phyloP scores from a whole-genome alignment of 306 rosid genomes.

The Coriaria nepalensis region DNA sequence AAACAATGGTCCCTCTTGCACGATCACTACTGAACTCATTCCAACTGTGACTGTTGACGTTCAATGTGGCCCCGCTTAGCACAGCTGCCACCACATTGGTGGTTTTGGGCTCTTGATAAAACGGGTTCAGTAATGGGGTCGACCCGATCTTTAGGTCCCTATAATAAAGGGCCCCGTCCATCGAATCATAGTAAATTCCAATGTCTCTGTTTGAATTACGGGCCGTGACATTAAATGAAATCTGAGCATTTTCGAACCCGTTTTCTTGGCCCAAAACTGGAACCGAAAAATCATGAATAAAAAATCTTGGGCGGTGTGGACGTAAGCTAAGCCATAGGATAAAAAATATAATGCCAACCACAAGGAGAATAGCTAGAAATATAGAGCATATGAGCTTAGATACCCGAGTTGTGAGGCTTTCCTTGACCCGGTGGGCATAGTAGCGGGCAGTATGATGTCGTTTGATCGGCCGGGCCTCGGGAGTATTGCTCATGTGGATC shows the following conservation, averaged over 20 bases:
- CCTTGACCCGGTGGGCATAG: conserved; percentile 60
- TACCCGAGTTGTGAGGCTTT: conserved; percentile 62
- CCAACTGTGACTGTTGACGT: conserved; percentile 42
- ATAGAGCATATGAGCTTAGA: conserved; percentile 55
- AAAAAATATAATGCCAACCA: conserved; percentile 43
- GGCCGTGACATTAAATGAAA: conserved; percentile 34
- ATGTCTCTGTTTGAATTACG: conserved; percentile 69
- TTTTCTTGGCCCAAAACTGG: conserved; percentile 35
- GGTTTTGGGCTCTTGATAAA: conserved; percentile 56
- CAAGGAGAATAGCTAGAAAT: conserved; percentile 39
- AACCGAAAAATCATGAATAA: conserved; percentile 42
- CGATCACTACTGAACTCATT: conserved; percentile 47
- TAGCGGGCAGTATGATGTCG: conserved; percentile 53
- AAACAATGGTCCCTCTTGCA: conserved; percentile 39
- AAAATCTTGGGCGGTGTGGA: conserved; percentile 77
- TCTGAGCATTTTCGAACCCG: conserved; percentile 36
- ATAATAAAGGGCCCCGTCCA: conserved; percentile 44
- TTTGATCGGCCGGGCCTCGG: conserved; percentile 18
- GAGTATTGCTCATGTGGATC: conserved; percentile 11
- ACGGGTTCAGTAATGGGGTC: conserved; percentile 25
- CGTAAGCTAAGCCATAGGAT: conserved; percentile 79
- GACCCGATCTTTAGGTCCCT: conserved; percentile 47
- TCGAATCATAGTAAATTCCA: conserved; percentile 40
- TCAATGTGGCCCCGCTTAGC: conserved; percentile 36
- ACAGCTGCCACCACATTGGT: conserved; percentile 28